Evolutionary conservation across 495 filamentous ascomycete species (phyloP), one percentile per base, ranked within the genome.

Genomic region (Copromyces sp.): DNA sequence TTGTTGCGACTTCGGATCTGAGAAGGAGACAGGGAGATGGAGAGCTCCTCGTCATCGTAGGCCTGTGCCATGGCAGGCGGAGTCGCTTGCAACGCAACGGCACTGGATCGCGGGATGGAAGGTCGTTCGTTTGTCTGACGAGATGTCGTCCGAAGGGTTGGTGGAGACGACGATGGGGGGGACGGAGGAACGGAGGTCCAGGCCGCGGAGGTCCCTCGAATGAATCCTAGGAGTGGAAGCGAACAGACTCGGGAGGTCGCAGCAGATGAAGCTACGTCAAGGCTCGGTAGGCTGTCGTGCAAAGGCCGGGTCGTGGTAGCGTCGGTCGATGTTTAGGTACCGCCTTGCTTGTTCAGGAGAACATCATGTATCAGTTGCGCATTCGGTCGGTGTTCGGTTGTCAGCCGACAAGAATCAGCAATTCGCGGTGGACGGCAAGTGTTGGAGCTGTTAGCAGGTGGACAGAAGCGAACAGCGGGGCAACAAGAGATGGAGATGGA

Each of bases 1-100:
- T 81, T 80, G 74, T 81, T 84, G 65, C 82, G 88, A 65, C 53
- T 65, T 61, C 90, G 89, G 76, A 90, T 87, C 75, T 90, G 83
- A 47, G 91, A 87, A 9, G 84, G 83, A 20, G 90, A 89, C 65
- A 97, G 86, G 74, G 93, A 93, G 82, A 97, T 91, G 79, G 94
- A 93, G 68, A 97, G 90, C 83, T 97, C 94, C 82, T 96, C 94
- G 83, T 96, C 93, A 80, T 97, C 93, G 78, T 89, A 88, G 69
- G 82, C 82, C 77, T 78, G 84, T 44, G 88, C 82, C 89, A 90
- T 91, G 77, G 74, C 76, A 71, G 72, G 70, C 47, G 76, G 73
- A 70, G 68, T 42, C 68, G 53, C 29, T 61, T 32, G 29, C 14
- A 35, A 61, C 29, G 12, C 53, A 61, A 61, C 53, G 53, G 24